Evolutionary conservation across 2,329 filamentous ascomycete genomes (phyloP), one percentile per base, ranked within the genome.

Genomic region (Sporothrix phasma): DNA sequence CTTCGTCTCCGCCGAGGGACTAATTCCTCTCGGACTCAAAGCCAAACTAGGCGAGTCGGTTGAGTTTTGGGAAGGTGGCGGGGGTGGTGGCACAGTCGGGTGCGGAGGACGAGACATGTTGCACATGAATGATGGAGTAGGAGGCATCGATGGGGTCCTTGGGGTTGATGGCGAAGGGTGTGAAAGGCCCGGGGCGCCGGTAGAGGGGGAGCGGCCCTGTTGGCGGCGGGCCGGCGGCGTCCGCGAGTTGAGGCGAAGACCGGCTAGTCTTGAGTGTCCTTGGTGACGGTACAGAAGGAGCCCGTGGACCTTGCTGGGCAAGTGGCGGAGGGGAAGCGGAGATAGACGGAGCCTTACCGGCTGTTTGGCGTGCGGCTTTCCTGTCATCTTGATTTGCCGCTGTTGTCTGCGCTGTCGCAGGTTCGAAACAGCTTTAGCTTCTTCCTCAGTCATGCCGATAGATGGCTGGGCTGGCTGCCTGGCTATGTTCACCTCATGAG

Each of bases 181-280:
- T 1, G 66, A 65, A 6, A 62, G 13, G 1, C 41, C 15, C 1
- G 65, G 63, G 7, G 64, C 31, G 5, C 51, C n/a, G 67, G 67
- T 5, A 68, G 51, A 2, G 67, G 65, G 10, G 66, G 67, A 68
- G 64, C 2, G 64, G 63, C 6, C 43, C 66, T 8, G 63, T 22
- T 1, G 65, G 67, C 4, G 64, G 62, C 6, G 63, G 66, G 11
- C 56, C 51, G 2, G 24, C 56, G 22, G 26, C 22, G 7, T 61
- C 51, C 3, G 63, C 65, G 5, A 69, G 37, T 29, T 68, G 67
- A 11, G 67, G 67, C 39, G 68, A 46, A 2, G 67, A 69, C 11
- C 66, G 66, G 43, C 62, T 66, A 10, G 65, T 22, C 5, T 63
- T 67, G 13, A 68, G 64, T 1, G 51, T 56, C 11, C 31, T 45